Evolutionary conservation across 345 rosid species (phyloP).

Genomic region (Erysimum cheiranthoides): DNA sequence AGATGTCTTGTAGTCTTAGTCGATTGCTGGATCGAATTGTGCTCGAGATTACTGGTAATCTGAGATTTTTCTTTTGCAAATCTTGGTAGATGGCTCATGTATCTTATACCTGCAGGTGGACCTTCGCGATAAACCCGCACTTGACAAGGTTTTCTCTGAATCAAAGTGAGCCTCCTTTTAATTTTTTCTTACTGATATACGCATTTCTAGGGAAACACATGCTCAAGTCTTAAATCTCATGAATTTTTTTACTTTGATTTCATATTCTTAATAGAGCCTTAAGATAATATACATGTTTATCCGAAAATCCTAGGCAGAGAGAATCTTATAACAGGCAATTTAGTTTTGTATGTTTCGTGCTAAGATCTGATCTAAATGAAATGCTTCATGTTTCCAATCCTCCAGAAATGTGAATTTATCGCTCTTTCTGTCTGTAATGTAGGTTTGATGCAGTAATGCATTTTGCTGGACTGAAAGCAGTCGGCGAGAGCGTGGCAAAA

Average conservation of each 20-base stretch:
- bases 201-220: constrained; percentile 6
- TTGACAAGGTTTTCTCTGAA: constrained; percentile 67
- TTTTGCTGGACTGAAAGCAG: constrained; percentile 99
- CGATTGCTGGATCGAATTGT: constrained; percentile 31
- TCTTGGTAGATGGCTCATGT: constrained; percentile 13
- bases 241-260: constrained; percentile 5
- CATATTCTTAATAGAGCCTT: neutral
- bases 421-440: constrained; percentile 29
- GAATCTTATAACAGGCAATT: neutral
- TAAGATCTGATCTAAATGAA: constrained; percentile 36
- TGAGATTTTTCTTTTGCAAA: constrained; percentile 8
- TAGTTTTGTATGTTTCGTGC: neutral
- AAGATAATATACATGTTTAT: neutral
- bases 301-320: neutral
- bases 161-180: constrained; percentile 56
- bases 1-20: neutral
- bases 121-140: constrained; percentile 83
- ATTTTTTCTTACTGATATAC: neutral
- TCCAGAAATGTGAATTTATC: neutral
- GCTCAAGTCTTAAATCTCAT: constrained; percentile 20
- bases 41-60: neutral
- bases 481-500: constrained; percentile 89
- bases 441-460: constrained; percentile 98
- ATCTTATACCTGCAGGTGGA: constrained; percentile 67
- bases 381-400: constrained; percentile 6